phyloP scores from a whole-genome alignment of 108 stramenopile species.

The Pinguiococcus pyrenoidosus region DNA sequence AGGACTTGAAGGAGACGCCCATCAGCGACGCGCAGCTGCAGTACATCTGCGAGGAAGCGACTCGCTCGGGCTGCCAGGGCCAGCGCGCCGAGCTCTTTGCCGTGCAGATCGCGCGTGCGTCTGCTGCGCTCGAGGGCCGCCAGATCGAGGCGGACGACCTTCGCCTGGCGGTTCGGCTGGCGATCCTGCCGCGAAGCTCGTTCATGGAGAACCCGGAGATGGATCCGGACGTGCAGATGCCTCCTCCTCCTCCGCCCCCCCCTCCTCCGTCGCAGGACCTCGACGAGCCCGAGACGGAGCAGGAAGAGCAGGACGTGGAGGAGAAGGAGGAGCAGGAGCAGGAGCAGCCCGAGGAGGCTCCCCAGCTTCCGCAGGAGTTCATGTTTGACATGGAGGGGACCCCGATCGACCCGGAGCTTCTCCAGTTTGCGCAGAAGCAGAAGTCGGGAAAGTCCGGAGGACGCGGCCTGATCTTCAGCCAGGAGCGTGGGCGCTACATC shows the following conservation, averaged over 20 bases:
- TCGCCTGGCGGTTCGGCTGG: constrained; percentile 74
- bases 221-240: constrained; percentile 58
- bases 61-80: constrained; percentile 79
- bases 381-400: constrained; percentile 88
- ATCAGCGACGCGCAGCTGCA: constrained; percentile 64
- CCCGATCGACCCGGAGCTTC: constrained; percentile 87
- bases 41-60: constrained; percentile 90
- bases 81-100: constrained; percentile 94
- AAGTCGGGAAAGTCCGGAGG: constrained; percentile 79
- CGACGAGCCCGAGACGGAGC: constrained; percentile 41
- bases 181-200: constrained; percentile 83
- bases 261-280: constrained; percentile 52
- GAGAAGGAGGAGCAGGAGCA: constrained; percentile 59
- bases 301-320: constrained; percentile 64
- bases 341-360: constrained; percentile 50
- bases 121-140: constrained; percentile 75
- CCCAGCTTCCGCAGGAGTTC: constrained; percentile 76
- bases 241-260: constrained; percentile 80
- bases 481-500: constrained; percentile 91
- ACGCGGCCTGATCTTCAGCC: constrained; percentile 82
- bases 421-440: constrained; percentile 62
- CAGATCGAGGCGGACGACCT: constrained; percentile 68
- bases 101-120: constrained; percentile 67
- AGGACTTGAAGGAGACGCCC: constrained; percentile 64
- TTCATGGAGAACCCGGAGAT: constrained; percentile 74